Evolutionary conservation across 768 basidiomycete genomes (phyloP), one percentile per base, ranked within the genome.

Genomic region (Podaxis mareebaensis): DNA sequence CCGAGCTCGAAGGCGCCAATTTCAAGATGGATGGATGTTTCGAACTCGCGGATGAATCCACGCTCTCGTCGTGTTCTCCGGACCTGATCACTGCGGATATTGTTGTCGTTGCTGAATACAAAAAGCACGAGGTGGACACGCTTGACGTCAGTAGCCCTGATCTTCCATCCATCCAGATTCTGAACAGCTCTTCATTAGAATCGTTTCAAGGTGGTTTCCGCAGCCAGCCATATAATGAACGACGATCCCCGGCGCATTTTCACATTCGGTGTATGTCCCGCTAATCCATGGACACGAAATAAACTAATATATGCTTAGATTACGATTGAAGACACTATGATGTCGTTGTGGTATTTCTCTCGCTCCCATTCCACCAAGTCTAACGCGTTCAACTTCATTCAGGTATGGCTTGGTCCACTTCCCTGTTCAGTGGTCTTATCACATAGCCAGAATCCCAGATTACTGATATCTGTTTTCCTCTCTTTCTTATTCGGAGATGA

Each of bases 241-340:
- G 70, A 68, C 53, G 70, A 72, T 64, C 53, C 59, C 24, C 65
- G 70, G 17, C 65, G 71, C 8, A 67, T 66, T 61, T 71, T 67
- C 53, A 65, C 61, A 8, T 68, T 63, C 49, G 70, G 69, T 20
- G 69, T 71, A 55, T 33, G 64, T 28, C 22, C 1, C 26, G 1
- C 64, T n/a, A 26, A 20, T 57, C 17, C n/a, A 46, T 40, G 26
- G 36, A 53, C 17, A 55, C 8, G 12, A n/a, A 40, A 1, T 4
- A n/a, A 44, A 3, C 42, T 20, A 28, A 40, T 20, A 36, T 20
- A 17, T 15, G 10, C 12, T 8, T 39, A 64, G 63, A 46, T 64
- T 17, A 54, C 63, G 2, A 54, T 64, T 26, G 63, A 64, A 33
- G 48, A 64, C 48, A 38, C 56, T 10, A 56, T 38, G 17, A 52